Base-by-base conservation (phyloP, 441 rosid genomes). In the Aquilaria agallochum region DNA sequence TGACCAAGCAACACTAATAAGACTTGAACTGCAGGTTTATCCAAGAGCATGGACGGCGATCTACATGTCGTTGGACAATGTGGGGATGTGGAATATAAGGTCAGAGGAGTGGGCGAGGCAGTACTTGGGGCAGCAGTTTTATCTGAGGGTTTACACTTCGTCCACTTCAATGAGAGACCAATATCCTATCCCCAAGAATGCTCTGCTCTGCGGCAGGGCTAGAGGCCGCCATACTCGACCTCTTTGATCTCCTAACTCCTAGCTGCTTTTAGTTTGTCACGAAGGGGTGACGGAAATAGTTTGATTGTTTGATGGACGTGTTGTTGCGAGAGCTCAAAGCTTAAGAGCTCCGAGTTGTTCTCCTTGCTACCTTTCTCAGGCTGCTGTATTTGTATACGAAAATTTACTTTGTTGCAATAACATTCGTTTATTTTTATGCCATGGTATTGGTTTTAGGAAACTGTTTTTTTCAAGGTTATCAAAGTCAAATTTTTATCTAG, bases 21-120 rank as follows among this genome's bases (percentile, higher is more conserved):
- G 27, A 20, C 27, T 20, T 20, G 27, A 20, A 34, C 50, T 62
- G 64, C 72, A 80, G 82, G 85, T 86, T n/a, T 86, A 72, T 55
- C 92, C 92, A 1, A 83, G 59, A 69, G 68, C 92, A 33, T 83
- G 92, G 92, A 81, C 89, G 0, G 92, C 86, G 0, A 68, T 86
- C 59, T 83, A 76, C 69, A 63, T 86, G 60, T 83, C 92, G 2
- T 67, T 86, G 60, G 89, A 86, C 71, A 86, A 83, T 58, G 92
- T 83, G 34, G 89, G 92, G 9, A 86, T 86, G 92, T 86, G 92
- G 92, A 86, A 86, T 77, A 67, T 86, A 70, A 75, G 89, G 74
- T 86, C 87, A 0, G 84, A 86, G 81, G 68, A 70, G 47, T 86
- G 92, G 92, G 85, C 78, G 9, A 75, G 89, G 62, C 89, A 80